Evolutionary conservation across 805 yeast species (phyloP).

Genomic region (Phaffomyces opuntiae): DNA sequence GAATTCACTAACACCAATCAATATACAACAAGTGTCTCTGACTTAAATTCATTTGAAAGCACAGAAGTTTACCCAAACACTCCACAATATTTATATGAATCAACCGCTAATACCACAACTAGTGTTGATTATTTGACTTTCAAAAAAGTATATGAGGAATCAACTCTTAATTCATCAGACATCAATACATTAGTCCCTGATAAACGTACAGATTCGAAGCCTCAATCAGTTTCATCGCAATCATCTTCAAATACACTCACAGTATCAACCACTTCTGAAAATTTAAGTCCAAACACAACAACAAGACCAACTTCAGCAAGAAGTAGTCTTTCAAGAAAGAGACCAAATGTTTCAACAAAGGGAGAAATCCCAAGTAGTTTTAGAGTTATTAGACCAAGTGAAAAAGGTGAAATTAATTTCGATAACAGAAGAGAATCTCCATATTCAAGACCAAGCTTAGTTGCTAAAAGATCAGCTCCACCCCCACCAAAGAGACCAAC

Average conservation of each 20-base stretch:
- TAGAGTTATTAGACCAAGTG: constrained; percentile 55
- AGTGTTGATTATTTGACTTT: constrained; percentile 48
- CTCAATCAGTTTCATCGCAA: neutral
- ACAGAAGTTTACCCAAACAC: constrained; percentile 53
- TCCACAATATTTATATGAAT: constrained; percentile 56
- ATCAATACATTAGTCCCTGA: neutral
- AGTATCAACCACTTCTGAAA: neutral
- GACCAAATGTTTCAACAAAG: constrained; percentile 3
- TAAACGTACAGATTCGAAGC: neutral
- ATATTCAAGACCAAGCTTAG: constrained; percentile 46
- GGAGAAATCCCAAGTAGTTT: constrained; percentile 38
- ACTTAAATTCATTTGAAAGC: constrained; percentile 46
- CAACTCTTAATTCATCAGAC: neutral
- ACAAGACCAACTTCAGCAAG: neutral
- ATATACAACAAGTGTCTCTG: constrained; percentile 39
- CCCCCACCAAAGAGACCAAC: constrained; percentile 45
- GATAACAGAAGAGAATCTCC: constrained; percentile 77
- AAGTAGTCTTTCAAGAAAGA: constrained; percentile 8
- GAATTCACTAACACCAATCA: constrained; percentile 32
- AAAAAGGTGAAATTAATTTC: constrained; percentile 71
- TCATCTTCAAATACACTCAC: neutral
- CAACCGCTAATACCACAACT: constrained; percentile 20
- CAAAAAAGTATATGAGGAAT: constrained; percentile 25
- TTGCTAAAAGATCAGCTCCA: constrained; percentile 68
- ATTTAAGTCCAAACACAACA: neutral